A percentile compares a stretch with the other conserved stretches of the same genome.
phyloP scores from a whole-genome alignment of 1,284 basidiomycete species.

The Farysia itapuensis region DNA sequence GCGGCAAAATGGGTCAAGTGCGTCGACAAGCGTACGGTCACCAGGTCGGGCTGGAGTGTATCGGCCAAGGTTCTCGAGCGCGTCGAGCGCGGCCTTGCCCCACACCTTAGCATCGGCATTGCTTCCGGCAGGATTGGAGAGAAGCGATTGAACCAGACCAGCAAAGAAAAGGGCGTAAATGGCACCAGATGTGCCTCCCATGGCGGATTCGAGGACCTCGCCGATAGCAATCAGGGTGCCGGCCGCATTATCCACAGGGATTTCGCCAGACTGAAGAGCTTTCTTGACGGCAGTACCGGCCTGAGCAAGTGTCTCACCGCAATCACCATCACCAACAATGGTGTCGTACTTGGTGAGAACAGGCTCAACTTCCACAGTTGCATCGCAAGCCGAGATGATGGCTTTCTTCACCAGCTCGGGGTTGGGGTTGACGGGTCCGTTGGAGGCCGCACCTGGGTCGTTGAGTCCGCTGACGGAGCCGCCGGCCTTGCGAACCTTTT shows the following conservation, averaged over 20 bases:
- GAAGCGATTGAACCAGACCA: constrained; percentile 57
- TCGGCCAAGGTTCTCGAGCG: constrained; percentile 54
- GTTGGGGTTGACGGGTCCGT: constrained; percentile 47
- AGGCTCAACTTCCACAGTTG: constrained; percentile 62
- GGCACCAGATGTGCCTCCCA: constrained; percentile 61
- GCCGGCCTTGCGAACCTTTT: constrained; percentile 42
- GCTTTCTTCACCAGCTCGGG: constrained; percentile 51
- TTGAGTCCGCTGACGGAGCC: constrained; percentile 49
- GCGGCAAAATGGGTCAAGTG: constrained; percentile 64
- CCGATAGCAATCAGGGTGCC: constrained; percentile 53
- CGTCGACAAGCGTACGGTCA: constrained; percentile 67
- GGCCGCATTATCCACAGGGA: constrained; percentile 49
- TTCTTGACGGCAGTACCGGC: constrained; percentile 48
- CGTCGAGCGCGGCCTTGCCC: constrained; percentile 45
- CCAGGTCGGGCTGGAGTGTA: constrained; percentile 66
- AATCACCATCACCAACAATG: constrained; percentile 59
- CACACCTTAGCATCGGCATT: constrained; percentile 47
- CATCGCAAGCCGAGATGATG: constrained; percentile 58
- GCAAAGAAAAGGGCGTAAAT: constrained; percentile 67
- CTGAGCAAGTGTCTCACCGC: constrained; percentile 56
- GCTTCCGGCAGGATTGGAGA: constrained; percentile 27
- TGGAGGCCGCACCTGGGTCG: constrained; percentile 34
- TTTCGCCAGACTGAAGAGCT: constrained; percentile 46
- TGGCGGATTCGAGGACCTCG: constrained; percentile 56
- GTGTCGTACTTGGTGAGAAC: constrained; percentile 63